Percentiles rank a stretch among this genome's conserved stretches.
Conservation (phyloP, 1,284 basidiomycete species). For the Neolentinus lepideus region DNA sequence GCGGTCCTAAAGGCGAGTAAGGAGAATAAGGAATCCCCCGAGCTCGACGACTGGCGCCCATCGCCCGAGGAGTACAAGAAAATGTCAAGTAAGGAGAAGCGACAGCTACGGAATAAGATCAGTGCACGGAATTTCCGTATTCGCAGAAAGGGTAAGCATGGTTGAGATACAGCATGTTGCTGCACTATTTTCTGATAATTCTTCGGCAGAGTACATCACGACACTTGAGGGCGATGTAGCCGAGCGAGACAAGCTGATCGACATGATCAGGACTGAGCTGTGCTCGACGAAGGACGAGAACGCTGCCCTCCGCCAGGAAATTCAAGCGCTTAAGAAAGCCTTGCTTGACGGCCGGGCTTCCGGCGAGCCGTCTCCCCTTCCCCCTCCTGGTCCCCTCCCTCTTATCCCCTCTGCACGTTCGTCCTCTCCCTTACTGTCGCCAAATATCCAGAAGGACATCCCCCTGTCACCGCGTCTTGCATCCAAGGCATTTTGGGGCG, state of each 20-base stretch:
- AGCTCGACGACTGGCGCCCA: constrained; percentile 73
- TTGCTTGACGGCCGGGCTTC: constrained; percentile 55
- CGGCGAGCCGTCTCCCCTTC: constrained; percentile 29
- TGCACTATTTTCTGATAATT: not conserved
- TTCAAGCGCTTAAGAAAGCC: constrained; percentile 75
- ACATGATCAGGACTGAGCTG: constrained; percentile 83
- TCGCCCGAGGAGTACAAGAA: constrained; percentile 93
- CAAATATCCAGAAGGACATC: constrained; percentile 83
- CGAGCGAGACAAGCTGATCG: constrained; percentile 86
- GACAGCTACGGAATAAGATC: constrained; percentile 96
- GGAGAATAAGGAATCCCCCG: constrained; percentile 25
- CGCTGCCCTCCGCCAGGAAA: constrained; percentile 76
- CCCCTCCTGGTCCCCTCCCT: constrained; percentile 39
- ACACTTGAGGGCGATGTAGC: constrained; percentile 92
- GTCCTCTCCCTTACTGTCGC: constrained; percentile 36
- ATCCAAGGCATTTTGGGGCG: constrained; percentile 67
- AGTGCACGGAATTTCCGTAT: constrained; percentile 93
- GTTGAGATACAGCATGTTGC: not conserved
- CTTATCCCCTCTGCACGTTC: constrained; percentile 19
- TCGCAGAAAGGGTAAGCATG: constrained; percentile 72
- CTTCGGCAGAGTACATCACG: constrained; percentile 82
- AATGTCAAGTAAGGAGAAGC: constrained; percentile 92
- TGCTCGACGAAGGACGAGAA: constrained; percentile 80
- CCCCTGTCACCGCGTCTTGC: constrained; percentile 52
- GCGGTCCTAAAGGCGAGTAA: constrained; percentile 29